Percentiles rank a stretch among this genome's conserved stretches.
phyloP scores from a whole-genome alignment of 2,329 filamentous ascomycete genomes.

The Pseudogymnoascus sp. region DNA sequence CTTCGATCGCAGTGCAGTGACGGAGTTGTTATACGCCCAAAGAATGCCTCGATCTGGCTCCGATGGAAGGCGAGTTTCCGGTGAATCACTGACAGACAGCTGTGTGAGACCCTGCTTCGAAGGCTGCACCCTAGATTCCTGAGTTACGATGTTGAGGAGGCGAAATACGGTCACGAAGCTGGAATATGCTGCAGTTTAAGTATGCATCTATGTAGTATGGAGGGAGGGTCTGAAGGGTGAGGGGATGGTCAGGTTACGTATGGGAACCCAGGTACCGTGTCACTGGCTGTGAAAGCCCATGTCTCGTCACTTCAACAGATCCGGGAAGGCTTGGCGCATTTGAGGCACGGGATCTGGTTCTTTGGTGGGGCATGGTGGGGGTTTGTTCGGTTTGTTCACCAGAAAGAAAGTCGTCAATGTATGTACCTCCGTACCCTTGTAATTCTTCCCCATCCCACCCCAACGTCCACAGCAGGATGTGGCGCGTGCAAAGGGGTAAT shows the following conservation, averaged over 20 bases:
- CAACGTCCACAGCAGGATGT: neutral
- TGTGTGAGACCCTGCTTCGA: neutral
- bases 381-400: conserved; percentile 1
- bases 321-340: conserved; percentile 2
- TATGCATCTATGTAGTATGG: neutral
- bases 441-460: neutral
- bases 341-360: conserved; percentile 5
- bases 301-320: conserved; percentile 7
- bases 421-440: conserved; percentile 1
- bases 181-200: neutral
- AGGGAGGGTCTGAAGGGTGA: neutral
- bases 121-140: neutral
- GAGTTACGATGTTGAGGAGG: neutral
- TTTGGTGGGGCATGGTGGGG: conserved; percentile 5
- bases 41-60: neutral
- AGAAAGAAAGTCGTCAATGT: neutral
- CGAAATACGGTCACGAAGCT: conserved; percentile 2
- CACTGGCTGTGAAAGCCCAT: neutral
- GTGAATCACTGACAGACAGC: neutral
- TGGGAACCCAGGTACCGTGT: conserved; percentile 8
- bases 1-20: neutral
- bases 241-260: conserved; percentile 6
- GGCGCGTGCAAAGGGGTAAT: neutral
- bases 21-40: neutral
- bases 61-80: neutral